These are phyloP conservation scores for Scutellaria baicalensis DNA, from an alignment of 257 asterid species.

Conservation along the genomic window DNA sequence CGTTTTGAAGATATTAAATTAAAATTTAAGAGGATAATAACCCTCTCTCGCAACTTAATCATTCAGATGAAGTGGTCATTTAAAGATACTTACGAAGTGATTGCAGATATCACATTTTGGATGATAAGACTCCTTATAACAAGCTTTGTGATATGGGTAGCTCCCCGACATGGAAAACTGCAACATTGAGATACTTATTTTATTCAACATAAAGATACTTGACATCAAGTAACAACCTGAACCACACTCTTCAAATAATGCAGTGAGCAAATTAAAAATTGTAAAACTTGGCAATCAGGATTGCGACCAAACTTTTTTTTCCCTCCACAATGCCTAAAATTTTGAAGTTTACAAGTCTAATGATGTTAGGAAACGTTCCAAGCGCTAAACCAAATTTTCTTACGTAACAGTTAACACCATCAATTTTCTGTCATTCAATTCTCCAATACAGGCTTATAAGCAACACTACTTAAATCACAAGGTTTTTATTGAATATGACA, in stretches of 20 bases:
- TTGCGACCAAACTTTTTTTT: background rate
- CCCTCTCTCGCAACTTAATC: no score
- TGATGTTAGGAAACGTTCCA: background rate
- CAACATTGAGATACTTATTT: constrained; percentile 5
- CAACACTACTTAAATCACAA: background rate
- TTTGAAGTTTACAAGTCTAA: background rate
- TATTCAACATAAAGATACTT: background rate
- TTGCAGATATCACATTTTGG: constrained; percentile 97
- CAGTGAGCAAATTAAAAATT: background rate
- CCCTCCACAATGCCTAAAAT: background rate
- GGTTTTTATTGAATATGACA: background rate
- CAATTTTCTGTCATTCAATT: background rate
- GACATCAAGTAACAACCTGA: background rate
- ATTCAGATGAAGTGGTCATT: background rate
- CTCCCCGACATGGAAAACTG: constrained; percentile 89
- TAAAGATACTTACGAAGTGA: constrained; percentile 61
- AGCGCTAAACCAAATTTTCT: background rate
- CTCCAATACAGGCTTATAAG: background rate
- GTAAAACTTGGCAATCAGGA: background rate
- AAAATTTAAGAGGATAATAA: background rate
- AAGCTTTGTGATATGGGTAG: constrained; percentile 83
- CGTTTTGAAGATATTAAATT: background rate
- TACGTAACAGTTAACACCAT: background rate
- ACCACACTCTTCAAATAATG: background rate
- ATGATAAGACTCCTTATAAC: constrained; percentile 92